phyloP scores from a whole-genome alignment of 2,329 filamentous ascomycete genomes.

The Metarhizium guizhouense region DNA sequence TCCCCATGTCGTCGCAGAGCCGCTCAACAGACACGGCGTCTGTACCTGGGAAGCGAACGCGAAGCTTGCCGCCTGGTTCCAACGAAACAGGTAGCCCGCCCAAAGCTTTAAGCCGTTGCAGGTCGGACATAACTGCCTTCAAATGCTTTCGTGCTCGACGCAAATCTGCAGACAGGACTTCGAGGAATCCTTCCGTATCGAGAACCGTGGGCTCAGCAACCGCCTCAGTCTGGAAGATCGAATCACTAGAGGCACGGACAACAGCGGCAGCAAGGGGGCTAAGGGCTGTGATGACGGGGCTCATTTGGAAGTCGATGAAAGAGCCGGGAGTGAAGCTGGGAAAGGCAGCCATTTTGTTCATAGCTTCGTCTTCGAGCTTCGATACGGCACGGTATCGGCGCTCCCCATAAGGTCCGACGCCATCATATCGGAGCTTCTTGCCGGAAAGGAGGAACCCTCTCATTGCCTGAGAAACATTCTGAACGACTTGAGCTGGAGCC shows the following conservation, averaged over 20 bases:
- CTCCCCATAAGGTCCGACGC: constrained; percentile 62
- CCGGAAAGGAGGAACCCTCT: constrained; percentile 89
- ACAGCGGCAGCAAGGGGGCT: constrained; percentile 56
- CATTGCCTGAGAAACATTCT: constrained; percentile 90
- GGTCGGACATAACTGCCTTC: constrained; percentile 67
- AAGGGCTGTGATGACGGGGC: constrained; percentile 83
- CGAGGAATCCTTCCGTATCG: constrained; percentile 75
- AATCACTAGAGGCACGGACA: constrained; percentile 33
- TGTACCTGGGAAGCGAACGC: constrained; percentile 85
- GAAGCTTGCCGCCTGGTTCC: constrained; percentile 56
- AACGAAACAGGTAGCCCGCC: constrained; percentile 79
- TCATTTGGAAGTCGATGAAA: constrained; percentile 80
- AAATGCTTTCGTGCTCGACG: constrained; percentile 78
- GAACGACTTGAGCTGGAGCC: constrained; percentile 79
- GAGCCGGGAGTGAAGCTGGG: constrained; percentile 58
- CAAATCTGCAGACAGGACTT: constrained; percentile 81
- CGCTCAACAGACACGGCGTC: constrained; percentile 73
- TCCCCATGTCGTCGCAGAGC: constrained; percentile 79
- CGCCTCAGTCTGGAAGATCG: constrained; percentile 31
- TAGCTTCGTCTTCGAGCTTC: constrained; percentile 62
- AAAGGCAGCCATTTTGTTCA: constrained; percentile 54
- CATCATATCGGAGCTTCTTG: constrained; percentile 80
- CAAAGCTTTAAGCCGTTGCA: constrained; percentile 65
- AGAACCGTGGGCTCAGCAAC: constrained; percentile 49
- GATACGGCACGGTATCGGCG: constrained; percentile 74